phyloP scores from a whole-genome alignment of 2,329 filamentous ascomycete genomes.

The Penicillium sp. region DNA sequence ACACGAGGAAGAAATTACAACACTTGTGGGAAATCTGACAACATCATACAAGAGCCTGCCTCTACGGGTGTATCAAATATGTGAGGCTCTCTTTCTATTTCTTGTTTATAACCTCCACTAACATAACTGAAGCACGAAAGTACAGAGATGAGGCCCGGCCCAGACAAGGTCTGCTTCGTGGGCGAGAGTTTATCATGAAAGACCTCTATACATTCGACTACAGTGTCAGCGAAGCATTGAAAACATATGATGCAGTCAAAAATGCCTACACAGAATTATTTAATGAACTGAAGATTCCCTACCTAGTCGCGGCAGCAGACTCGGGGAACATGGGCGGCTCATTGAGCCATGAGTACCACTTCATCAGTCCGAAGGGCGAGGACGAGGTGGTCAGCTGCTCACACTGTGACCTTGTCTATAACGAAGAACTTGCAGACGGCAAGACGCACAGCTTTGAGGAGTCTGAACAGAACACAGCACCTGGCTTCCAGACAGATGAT shows the following conservation, averaged over 20 bases:
- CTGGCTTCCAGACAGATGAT: conserved; percentile 27
- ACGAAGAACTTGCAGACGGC: conserved; percentile 75
- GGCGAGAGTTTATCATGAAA: conserved; percentile 95
- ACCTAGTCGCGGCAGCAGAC: conserved; percentile 81
- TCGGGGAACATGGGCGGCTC: conserved; percentile 96
- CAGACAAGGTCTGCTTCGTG: conserved; percentile 79
- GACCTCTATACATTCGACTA: conserved; percentile 94
- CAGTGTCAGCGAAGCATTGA: conserved; percentile 63
- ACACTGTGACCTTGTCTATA: conserved; percentile 72
- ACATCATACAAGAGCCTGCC: conserved; percentile 85
- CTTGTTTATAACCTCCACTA: neutral
- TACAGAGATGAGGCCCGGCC: conserved; percentile 91
- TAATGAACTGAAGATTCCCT: conserved; percentile 75
- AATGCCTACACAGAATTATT: conserved; percentile 74
- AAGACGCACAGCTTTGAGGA: conserved; percentile 22
- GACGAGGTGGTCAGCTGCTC: conserved; percentile 77
- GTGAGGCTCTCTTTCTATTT: conserved; percentile 44
- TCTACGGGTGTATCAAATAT: conserved; percentile 84
- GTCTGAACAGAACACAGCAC: neutral
- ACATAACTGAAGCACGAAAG: conserved; percentile 64
- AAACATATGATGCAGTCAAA: conserved; percentile 74
- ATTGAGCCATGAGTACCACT: conserved; percentile 92
- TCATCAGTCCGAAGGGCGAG: conserved; percentile 75
- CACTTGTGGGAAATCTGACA: conserved; percentile 67
- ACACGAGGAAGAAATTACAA: conserved; percentile 94